Evolutionary conservation across 2,329 filamentous ascomycete species (phyloP), one percentile per base, ranked within the genome.

Genomic region (Beauveria varroae): DNA sequence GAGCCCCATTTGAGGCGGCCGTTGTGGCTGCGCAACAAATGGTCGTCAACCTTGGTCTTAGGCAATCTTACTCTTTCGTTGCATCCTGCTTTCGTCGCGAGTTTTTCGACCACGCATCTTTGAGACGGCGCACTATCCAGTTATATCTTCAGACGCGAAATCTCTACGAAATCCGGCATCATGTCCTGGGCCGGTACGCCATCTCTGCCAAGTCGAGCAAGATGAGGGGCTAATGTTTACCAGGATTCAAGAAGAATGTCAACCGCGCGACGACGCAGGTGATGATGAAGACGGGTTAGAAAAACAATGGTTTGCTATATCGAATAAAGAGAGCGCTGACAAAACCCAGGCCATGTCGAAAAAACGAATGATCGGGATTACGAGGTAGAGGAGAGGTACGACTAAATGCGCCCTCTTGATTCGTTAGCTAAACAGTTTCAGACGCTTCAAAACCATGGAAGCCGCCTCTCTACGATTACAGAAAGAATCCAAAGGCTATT

Each of bases 201-300:
- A 62, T 66, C 54, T 64, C 54, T 46, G 26, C 52, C 46, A 58
- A 65, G 68, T 69, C 68, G 68, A 68, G 67, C 68, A 66, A 66
- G 65, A 68, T 57, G 64, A 65, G 65, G 65, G 63, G 71, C 70
- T 74, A 67, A 74, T 64, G 60, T 53, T 41, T 62, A 40, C 65
- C 66, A 78, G 77, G 77, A 66, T 79, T 79, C 70, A 79, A 95
- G 81, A 96, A 96, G 77, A 96, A 96, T 86, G 93, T 98, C 81
- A 93, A 95, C 81, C 91, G 95, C 80, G 93, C 93, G 70, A 97
- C 93, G 77, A 99, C 96, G 79, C 93, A 97, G 87, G 93, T 98
- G 65, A 97, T 99, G 91, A 98, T 99, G 93, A 99, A 99, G 84
- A 96, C 93, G 62, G 91, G 88, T 90, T 75, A 66, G 81, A 70